Evolutionary conservation across 1,139 yeast genomes (phyloP).

Genomic region (Magnusiomyces magnusii): DNA sequence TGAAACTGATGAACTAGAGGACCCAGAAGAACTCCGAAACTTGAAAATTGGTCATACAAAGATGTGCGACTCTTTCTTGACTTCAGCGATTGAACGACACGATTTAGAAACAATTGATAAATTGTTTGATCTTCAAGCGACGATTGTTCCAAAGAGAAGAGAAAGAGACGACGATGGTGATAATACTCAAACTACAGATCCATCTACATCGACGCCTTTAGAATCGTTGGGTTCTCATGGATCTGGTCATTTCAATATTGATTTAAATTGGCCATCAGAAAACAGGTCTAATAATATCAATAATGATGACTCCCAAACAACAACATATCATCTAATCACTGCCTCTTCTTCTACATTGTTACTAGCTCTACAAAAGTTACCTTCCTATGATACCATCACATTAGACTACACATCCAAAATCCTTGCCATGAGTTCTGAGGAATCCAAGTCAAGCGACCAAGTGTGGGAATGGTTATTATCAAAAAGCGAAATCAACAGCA

Average conservation of each 20-base stretch:
- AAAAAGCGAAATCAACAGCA: neutral
- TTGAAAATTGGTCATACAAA: neutral
- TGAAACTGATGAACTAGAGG: neutral
- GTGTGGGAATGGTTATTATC: conserved; percentile 4
- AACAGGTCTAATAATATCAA: no score
- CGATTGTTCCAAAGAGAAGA: neutral
- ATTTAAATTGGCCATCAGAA: neutral
- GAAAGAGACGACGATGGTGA: neutral
- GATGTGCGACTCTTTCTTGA: neutral
- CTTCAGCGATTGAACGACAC: neutral
- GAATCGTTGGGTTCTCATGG: no score
- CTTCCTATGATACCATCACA: neutral
- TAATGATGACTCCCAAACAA: neutral
- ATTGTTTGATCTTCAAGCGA: neutral
- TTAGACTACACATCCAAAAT: neutral
- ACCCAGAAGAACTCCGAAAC: neutral
- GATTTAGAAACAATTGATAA: neutral
- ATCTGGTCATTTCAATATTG: neutral
- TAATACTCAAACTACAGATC: no score
- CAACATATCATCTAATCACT: neutral
- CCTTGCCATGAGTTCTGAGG: neutral
- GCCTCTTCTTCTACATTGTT: neutral
- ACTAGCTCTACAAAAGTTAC: neutral
- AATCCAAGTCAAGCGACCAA: neutral
- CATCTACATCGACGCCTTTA: no score